Evolutionary conservation across 192 early-diverging fungal species (phyloP).

Genomic region (Coemansia sp.): DNA sequence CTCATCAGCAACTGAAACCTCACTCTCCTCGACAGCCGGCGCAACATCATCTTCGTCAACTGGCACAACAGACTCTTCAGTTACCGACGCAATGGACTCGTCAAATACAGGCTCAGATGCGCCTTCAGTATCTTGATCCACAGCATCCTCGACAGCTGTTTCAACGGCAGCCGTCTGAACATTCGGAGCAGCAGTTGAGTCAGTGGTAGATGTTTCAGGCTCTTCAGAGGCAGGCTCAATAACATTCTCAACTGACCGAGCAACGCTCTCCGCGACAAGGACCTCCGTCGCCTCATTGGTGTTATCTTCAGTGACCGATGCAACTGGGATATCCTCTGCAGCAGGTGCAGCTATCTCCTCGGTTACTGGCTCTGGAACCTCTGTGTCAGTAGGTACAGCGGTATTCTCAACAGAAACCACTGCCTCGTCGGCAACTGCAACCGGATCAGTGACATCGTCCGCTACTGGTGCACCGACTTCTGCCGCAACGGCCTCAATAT

Average conservation of each 20-base stretch:
- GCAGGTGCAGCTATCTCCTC: neutral
- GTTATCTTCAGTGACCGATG: neutral
- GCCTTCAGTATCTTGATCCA: neutral
- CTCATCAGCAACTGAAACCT: neutral
- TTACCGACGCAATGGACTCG: neutral
- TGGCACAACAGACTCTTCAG: neutral
- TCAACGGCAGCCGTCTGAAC: neutral
- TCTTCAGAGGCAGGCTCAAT: slow-evolving; percentile 11
- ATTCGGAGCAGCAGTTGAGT: neutral
- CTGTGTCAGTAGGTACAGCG: neutral
- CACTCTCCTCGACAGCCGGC: neutral
- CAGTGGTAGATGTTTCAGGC: neutral
- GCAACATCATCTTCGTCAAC: neutral
- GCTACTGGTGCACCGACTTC: slow-evolving; percentile 4
- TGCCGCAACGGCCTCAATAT: neutral
- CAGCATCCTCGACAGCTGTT: neutral
- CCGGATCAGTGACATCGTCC: neutral
- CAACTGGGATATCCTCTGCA: neutral
- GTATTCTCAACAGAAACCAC: slow-evolving; percentile 3
- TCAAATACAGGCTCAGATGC: neutral
- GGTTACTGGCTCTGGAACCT: neutral
- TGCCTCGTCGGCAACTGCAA: neutral
- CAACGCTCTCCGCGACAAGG: neutral
- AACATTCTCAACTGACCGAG: neutral
- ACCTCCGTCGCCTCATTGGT: neutral